Percentiles rank a stretch among this genome's conserved stretches.
phyloP scores from a whole-genome alignment of 2,329 filamentous ascomycete genomes.

The Amauroascus niger region DNA sequence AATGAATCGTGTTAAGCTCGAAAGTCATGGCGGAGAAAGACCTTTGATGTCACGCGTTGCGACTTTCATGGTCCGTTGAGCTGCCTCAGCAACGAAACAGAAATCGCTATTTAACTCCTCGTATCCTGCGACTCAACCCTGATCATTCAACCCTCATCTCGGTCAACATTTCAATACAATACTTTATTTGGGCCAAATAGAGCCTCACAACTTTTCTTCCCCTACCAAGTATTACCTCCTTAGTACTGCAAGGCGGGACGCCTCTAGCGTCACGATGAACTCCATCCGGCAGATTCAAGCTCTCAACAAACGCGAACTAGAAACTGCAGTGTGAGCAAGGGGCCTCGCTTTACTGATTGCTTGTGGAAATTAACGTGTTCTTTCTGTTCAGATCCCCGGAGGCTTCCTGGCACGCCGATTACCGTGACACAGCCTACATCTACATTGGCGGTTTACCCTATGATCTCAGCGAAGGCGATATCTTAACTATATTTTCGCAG shows the following conservation, averaged over 20 bases:
- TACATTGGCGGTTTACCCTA: conserved; percentile 92
- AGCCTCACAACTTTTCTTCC: no score
- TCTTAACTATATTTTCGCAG: conserved; percentile 94
- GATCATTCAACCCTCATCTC: no score
- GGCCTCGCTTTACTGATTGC: not conserved
- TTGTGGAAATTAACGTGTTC: conserved; percentile 18
- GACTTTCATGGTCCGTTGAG: not conserved
- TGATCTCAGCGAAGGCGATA: conserved; percentile 87
- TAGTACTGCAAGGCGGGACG: no score
- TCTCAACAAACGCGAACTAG: conserved; percentile 89
- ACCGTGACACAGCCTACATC: conserved; percentile 91
- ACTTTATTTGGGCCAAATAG: no score
- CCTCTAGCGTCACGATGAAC: conserved; percentile 56
- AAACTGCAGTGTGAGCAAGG: conserved; percentile 64
- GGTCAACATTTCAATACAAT: no score
- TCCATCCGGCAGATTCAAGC: conserved; percentile 83
- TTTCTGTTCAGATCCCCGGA: conserved; percentile 55
- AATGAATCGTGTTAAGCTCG: not conserved
- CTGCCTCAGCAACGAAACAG: not conserved
- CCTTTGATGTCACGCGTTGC: conserved; percentile 16
- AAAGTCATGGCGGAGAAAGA: not conserved
- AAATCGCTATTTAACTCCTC: no score
- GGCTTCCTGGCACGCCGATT: conserved; percentile 94
- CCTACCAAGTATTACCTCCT: no score
- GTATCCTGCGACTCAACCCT: no score